Percentiles rank a stretch among this genome's conserved stretches.
Conservation (phyloP, 208 protist species). For the Trypanosoma platydactyli region DNA sequence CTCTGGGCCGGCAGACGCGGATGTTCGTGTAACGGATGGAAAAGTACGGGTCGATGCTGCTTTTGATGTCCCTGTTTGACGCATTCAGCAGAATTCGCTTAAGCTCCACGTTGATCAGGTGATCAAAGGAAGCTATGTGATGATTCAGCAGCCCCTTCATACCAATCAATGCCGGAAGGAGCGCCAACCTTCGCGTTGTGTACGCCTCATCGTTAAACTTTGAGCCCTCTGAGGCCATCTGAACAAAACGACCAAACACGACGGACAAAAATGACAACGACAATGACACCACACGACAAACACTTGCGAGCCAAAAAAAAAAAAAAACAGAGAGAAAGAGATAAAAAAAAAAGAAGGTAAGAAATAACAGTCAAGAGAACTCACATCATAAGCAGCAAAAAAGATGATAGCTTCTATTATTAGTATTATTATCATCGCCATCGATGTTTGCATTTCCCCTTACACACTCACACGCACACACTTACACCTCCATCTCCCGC, state of each 20-base stretch:
- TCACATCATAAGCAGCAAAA: constrained; percentile 5
- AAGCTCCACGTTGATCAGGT: constrained; percentile 85
- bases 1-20: constrained; percentile 67
- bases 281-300: no score
- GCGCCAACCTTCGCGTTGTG: constrained; percentile 68
- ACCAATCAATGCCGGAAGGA: constrained; percentile 78
- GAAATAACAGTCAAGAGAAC: not conserved
- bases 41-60: constrained; percentile 83
- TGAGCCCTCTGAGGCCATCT: not conserved
- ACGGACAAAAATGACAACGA: no score
- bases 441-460: no score
- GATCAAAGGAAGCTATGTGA: constrained; percentile 89
- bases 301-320: no score
- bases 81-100: constrained; percentile 86
- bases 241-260: no score
- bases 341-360: constrained; percentile 1
- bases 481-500: no score
- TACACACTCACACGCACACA: no score
- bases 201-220: constrained; percentile 55
- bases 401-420: not conserved
- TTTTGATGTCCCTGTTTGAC: constrained; percentile 88
- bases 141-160: constrained; percentile 90
- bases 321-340: not conserved
- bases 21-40: constrained; percentile 88
- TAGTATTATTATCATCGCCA: not conserved